phyloP scores from a whole-genome alignment of 2,329 filamentous ascomycete genomes.

The Apiospora kogelbergensis region DNA sequence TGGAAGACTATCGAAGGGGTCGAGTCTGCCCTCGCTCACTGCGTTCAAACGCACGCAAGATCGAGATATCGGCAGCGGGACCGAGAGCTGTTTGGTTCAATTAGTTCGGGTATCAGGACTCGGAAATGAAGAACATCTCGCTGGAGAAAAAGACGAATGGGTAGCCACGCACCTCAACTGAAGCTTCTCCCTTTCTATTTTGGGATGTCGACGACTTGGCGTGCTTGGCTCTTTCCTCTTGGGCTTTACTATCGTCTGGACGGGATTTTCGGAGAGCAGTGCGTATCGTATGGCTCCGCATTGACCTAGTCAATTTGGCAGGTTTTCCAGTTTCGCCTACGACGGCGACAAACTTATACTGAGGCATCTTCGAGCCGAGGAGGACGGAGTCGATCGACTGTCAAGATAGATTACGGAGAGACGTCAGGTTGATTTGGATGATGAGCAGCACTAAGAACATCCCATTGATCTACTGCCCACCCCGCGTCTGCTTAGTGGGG shows the following conservation, averaged over 20 bases:
- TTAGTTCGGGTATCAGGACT: not conserved
- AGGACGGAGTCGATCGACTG: too few relatives aligned
- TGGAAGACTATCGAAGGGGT: slow-evolving; percentile 11
- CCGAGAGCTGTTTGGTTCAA: not conserved
- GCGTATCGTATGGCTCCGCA: slow-evolving; percentile 10
- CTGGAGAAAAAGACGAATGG: too few relatives aligned
- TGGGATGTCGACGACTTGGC: not conserved
- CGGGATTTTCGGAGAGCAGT: not conserved
- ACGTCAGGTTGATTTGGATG: too few relatives aligned
- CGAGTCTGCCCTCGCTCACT: not conserved
- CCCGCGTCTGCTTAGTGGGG: too few relatives aligned
- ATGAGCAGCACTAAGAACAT: too few relatives aligned
- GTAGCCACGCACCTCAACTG: not conserved
- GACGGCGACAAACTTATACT: not conserved
- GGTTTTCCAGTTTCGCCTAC: not conserved
- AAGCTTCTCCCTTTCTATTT: not conserved
- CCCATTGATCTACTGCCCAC: too few relatives aligned
- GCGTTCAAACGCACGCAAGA: not conserved
- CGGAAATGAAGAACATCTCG: not conserved
- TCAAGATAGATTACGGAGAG: too few relatives aligned
- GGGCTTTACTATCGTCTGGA: not conserved
- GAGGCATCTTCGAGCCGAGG: not conserved
- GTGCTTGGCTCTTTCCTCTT: not conserved
- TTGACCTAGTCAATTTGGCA: not conserved
- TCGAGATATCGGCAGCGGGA: not conserved